Percentiles rank a stretch among this genome's conserved stretches.
phyloP scores from a whole-genome alignment of 345 rosid genomes.

The Clausena lansium region DNA sequence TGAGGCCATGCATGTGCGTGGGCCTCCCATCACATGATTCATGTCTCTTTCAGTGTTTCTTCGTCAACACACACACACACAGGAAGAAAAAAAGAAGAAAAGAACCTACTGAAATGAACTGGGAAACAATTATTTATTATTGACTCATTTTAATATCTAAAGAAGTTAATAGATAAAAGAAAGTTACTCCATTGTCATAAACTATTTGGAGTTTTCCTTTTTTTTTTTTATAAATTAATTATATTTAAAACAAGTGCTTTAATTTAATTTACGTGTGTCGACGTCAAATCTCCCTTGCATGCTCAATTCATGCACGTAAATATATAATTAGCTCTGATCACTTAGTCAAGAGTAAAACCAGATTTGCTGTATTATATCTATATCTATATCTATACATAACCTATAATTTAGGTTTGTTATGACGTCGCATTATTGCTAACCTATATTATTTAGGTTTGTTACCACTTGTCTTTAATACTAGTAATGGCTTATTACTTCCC shows the following conservation, averaged over 20 bases:
- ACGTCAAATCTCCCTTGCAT: background rate
- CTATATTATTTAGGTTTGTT: no score
- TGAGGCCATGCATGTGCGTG: conserved; percentile 11
- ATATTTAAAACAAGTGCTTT: no score
- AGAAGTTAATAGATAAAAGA: background rate
- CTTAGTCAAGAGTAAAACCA: background rate
- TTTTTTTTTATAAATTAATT: no score
- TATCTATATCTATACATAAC: no score
- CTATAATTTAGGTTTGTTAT: no score
- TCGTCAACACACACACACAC: no score
- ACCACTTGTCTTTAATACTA: no score
- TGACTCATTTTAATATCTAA: background rate
- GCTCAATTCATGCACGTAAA: background rate
- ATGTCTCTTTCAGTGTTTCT: background rate
- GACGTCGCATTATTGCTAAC: no score
- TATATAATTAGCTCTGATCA: background rate
- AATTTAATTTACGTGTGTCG: background rate
- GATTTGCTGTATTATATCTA: no score
- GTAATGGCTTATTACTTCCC: no score
- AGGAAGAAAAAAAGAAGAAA: no score
- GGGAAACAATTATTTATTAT: background rate
- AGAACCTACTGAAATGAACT: background rate
- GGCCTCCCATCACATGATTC: background rate
- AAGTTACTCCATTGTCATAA: background rate
- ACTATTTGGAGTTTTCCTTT: background rate